Percentiles rank a stretch among this genome's conserved stretches.
Evolutionary conservation across 2,329 filamentous ascomycete species (phyloP).

Genomic region (Cadophora luteo-olivacea): DNA sequence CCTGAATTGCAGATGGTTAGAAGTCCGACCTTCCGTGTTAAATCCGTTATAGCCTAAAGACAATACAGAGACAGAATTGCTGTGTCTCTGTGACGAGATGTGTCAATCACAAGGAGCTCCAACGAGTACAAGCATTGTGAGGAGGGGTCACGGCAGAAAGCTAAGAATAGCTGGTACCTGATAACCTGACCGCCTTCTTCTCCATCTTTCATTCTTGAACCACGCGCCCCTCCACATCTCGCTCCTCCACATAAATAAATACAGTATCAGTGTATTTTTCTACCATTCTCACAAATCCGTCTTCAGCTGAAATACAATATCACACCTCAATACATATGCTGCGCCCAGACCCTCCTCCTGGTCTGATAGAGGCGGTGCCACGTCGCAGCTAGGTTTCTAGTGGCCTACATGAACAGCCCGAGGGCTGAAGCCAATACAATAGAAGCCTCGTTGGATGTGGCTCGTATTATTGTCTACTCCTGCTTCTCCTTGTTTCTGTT

Average conservation of each 20-base stretch:
- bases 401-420: not conserved
- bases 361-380: constrained; percentile 1
- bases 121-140: not conserved
- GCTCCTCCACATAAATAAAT: not conserved
- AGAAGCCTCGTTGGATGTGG: not conserved
- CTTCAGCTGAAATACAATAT: not conserved
- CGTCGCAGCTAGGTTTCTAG: constrained; percentile 3
- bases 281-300: not conserved
- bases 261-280: not conserved
- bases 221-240: not conserved
- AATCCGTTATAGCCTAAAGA: too few relatives aligned
- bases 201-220: not conserved
- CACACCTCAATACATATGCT: constrained; percentile 4
- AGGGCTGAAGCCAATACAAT: constrained; percentile 1
- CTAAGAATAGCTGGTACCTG: not conserved
- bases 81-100: too few relatives aligned
- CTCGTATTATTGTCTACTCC: not conserved
- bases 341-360: not conserved
- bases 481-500: constrained; percentile 4
- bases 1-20: too few relatives aligned
- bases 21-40: too few relatives aligned
- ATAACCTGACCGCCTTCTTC: not conserved
- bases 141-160: not conserved
- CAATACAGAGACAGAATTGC: too few relatives aligned
- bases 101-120: too few relatives aligned